Conservation (phyloP, 805 yeast genomes). For the Metschnikowia sp. region DNA sequence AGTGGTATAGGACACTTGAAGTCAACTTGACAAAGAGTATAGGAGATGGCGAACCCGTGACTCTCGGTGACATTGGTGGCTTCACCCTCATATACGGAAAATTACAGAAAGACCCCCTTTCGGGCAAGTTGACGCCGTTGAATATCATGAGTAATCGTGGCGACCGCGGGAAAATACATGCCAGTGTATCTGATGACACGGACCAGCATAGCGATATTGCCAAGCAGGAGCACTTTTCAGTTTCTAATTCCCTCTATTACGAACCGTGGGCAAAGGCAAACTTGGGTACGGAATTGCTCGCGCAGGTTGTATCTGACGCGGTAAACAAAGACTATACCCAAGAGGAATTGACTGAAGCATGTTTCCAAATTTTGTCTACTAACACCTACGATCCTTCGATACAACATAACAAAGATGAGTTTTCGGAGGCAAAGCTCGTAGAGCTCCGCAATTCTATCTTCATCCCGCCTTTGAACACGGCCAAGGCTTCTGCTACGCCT, state of each 20-base stretch:
- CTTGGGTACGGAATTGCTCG: slow-evolving; percentile 40
- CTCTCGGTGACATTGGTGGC: slow-evolving; percentile 49
- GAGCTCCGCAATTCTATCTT: slow-evolving; percentile 60
- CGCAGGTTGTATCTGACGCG: slow-evolving; percentile 20
- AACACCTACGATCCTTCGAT: slow-evolving; percentile 36
- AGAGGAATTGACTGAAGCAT: slow-evolving; percentile 43
- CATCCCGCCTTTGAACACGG: slow-evolving; percentile 58
- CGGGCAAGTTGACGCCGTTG: slow-evolving; percentile 31
- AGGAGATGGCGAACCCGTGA: slow-evolving; percentile 7
- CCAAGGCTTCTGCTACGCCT: slow-evolving; percentile 14
- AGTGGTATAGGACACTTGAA: slow-evolving; percentile 43
- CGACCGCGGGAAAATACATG: slow-evolving; percentile 33
- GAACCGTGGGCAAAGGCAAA: slow-evolving; percentile 75
- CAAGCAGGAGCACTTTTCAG: slow-evolving; percentile 44
- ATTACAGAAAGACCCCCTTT: slow-evolving; percentile 23
- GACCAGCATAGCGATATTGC: slow-evolving; percentile 18
- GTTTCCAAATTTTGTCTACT: slow-evolving; percentile 53
- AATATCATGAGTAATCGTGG: slow-evolving; percentile 51
- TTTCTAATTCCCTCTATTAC: slow-evolving; percentile 64
- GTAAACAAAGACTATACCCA: slow-evolving; percentile 20
- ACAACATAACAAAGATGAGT: slow-evolving; percentile 14
- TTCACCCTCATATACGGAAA: slow-evolving; percentile 60
- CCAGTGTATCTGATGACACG: slow-evolving; percentile 5
- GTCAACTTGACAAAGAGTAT: slow-evolving; percentile 22
- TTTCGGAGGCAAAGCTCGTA: slow-evolving; percentile 21